phyloP scores from a whole-genome alignment of 2,329 filamentous ascomycete genomes.

The Pyrenophora seminiperda region DNA sequence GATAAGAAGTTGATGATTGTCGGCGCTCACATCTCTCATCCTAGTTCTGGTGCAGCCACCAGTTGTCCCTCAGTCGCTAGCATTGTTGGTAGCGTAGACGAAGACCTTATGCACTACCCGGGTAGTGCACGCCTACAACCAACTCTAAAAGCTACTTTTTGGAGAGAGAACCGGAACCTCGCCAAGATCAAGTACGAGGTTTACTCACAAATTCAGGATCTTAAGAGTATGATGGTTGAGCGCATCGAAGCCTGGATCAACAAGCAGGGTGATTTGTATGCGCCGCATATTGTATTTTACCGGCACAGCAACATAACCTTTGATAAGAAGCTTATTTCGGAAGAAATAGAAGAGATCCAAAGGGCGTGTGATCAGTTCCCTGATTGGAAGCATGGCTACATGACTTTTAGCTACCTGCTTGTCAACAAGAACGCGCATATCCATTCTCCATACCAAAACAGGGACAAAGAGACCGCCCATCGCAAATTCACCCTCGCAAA shows the following conservation, averaged over 20 bases:
- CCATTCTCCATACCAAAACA: neutral
- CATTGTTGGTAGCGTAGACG: slow-evolving; percentile 5
- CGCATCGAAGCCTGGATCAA: neutral
- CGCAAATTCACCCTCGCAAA: neutral
- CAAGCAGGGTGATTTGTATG: neutral
- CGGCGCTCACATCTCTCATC: slow-evolving; percentile 9
- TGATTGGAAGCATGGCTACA: neutral
- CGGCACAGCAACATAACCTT: neutral
- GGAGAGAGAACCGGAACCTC: neutral
- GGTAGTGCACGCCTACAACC: slow-evolving; percentile 2
- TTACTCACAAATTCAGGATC: neutral
- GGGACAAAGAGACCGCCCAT: neutral
- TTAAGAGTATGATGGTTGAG: slow-evolving; percentile 7
- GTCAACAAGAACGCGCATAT: neutral
- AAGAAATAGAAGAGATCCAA: neutral
- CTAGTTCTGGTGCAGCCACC: neutral
- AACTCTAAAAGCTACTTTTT: neutral
- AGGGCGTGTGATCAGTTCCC: neutral
- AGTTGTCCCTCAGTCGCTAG: slow-evolving; percentile 9
- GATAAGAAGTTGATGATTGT: neutral
- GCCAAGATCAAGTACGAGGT: neutral
- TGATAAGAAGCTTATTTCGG: too few species aligned
- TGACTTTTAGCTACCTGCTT: neutral
- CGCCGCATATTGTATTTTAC: slow-evolving; percentile 4
- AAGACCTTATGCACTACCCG: neutral